A percentile compares a stretch with the other conserved stretches of the same genome.
Evolutionary conservation across 768 basidiomycete genomes (phyloP).

Genomic region (Holtermannia corniformis): DNA sequence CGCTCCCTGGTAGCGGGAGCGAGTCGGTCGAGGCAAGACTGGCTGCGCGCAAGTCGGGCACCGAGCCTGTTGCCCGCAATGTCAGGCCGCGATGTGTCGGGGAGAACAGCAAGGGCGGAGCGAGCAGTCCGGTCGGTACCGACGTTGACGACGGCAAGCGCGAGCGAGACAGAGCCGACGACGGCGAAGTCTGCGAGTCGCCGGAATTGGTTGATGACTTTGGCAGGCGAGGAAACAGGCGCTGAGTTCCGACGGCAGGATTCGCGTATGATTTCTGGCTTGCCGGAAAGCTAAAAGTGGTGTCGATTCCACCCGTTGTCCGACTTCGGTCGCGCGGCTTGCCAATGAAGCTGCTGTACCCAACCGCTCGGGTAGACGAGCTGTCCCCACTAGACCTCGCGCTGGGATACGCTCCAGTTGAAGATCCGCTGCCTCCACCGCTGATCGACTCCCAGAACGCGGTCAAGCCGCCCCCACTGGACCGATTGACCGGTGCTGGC

Average conservation of each 20-base stretch:
- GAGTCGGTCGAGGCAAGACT: background rate
- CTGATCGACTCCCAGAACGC: slow-evolving; percentile 3
- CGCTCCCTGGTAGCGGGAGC: background rate
- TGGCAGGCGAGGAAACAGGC: background rate
- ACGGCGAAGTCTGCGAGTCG: slow-evolving; percentile 13
- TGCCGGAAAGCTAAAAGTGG: slow-evolving; percentile 1
- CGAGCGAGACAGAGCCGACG: slow-evolving; percentile 1
- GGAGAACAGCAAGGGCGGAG: slow-evolving; percentile 30
- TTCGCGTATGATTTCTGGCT: background rate
- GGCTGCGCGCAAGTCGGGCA: background rate
- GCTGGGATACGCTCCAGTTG: too few species aligned
- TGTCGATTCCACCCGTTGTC: background rate
- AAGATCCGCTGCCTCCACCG: background rate
- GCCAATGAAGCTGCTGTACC: too few species aligned
- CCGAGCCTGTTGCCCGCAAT: slow-evolving; percentile 8
- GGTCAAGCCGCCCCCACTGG: background rate
- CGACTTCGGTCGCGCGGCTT: background rate
- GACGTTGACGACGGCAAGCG: slow-evolving; percentile 24
- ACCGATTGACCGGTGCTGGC: slow-evolving; percentile 5
- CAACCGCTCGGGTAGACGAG: too few species aligned
- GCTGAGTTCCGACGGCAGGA: background rate
- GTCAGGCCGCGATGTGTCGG: slow-evolving; percentile 17
- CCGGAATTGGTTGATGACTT: slow-evolving; percentile 9
- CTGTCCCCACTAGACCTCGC: too few species aligned
- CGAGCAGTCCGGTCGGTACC: slow-evolving; percentile 30